These are phyloP conservation scores for Bertia moriformis DNA, from an alignment of 2,329 filamentous ascomycete species.

Conservation along the genomic window DNA sequence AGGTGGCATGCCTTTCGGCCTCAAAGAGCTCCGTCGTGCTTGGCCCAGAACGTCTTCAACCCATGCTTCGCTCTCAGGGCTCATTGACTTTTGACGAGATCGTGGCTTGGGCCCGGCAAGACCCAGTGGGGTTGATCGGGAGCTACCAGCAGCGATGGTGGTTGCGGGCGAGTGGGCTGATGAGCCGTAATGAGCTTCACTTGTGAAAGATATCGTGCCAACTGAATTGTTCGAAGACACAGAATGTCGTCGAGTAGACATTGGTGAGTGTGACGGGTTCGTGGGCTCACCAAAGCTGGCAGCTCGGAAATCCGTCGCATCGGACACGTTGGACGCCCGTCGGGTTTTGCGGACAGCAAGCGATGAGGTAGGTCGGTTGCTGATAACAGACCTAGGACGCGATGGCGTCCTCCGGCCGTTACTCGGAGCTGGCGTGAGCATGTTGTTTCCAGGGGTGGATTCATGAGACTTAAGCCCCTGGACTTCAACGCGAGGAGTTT, in stretches of 20 bases:
- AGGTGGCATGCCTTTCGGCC: neutral
- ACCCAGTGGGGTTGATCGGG: slow-evolving; percentile 21
- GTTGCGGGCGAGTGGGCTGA: slow-evolving; percentile 11
- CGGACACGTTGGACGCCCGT: slow-evolving; percentile 12
- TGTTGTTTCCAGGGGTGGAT: neutral
- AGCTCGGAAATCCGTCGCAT: neutral
- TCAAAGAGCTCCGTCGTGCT: slow-evolving; percentile 14
- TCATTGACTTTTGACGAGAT: slow-evolving; percentile 21
- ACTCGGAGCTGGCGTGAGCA: neutral
- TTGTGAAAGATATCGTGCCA: slow-evolving; percentile 7
- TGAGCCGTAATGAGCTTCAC: neutral
- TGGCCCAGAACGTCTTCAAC: slow-evolving; percentile 27
- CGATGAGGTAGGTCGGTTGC: slow-evolving; percentile 18
- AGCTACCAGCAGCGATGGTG: slow-evolving; percentile 9
- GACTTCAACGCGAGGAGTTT: neutral
- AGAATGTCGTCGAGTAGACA: slow-evolving; percentile 17
- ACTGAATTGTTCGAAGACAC: slow-evolving; percentile 19
- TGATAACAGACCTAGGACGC: slow-evolving; percentile 2
- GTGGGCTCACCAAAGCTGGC: neutral
- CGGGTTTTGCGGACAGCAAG: slow-evolving; percentile 20
- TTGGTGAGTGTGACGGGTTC: slow-evolving; percentile 9
- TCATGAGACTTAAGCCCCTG: neutral
- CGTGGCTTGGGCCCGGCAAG: slow-evolving; percentile 25
- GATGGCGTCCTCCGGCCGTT: neutral
- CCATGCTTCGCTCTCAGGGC: slow-evolving; percentile 27